Evolutionary conservation across 1,139 yeast genomes (phyloP), one percentile per base, ranked within the genome.

Genomic region (Saccharomycopsis phalli): DNA sequence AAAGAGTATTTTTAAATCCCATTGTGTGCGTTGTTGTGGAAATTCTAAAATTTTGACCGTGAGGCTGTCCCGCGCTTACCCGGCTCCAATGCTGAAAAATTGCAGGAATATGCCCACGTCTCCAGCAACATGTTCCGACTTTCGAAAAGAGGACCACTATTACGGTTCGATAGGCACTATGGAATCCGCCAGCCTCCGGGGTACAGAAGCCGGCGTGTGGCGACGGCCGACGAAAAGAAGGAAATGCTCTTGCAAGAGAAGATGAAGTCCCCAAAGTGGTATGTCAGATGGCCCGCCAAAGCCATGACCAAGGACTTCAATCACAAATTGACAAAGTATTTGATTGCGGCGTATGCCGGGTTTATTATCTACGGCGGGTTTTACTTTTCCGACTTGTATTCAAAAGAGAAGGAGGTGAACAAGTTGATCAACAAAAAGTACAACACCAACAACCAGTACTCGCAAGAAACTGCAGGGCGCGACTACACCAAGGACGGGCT

Each of bases 311-410:
- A 61, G 36, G 60, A 60, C 19, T 71, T 70, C 48, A 64, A 65
- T 39, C 68, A 62, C 48, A 64, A 62, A 36, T 57, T 70, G 54
- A 69, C 75, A 8, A 69, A 69, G 52, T 76, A 69, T 53, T 74
- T 80, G 50, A 54, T 81, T 28, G 74, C 72, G 22, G 70, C 75
- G 1, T 80, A 81, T 53, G 63, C 66, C 1, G 62, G 70, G 16
- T 69, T 79, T 50, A 57, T 75, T 30, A 65, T 71, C 19, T 74
- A 79, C 41, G 82, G 84, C 44, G 70, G 74, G 48, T 71, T 69
- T 52, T 77, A 77, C 55, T 76, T 81, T 75, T 65, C 77, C 50
- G 83, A 80, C 51, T 59, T 80, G 37, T 81, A 71, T 55, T 62
- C 68, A 40, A 77, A 76, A 55, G 93, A 81, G 49, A 66, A 72